phyloP scores from a whole-genome alignment of 306 rosid genomes.

The Chamaecrista fasciculata region DNA sequence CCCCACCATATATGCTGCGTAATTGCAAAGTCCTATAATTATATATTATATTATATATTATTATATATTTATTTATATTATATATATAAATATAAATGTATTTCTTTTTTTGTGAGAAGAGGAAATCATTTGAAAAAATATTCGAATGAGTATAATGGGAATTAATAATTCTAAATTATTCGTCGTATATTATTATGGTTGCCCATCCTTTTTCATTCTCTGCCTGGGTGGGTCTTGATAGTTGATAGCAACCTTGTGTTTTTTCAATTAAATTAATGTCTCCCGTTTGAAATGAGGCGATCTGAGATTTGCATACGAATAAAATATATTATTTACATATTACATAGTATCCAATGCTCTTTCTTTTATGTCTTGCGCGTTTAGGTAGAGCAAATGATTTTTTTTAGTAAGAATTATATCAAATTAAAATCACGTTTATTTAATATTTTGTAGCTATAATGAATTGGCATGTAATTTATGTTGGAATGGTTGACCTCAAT shows the following conservation, averaged over 20 bases:
- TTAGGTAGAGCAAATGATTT: background rate
- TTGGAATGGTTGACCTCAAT: background rate
- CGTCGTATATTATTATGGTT: background rate
- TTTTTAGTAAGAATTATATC: background rate
- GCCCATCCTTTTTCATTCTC: background rate
- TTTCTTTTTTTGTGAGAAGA: background rate
- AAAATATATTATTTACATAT: background rate
- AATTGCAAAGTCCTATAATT: background rate
- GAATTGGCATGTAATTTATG: background rate
- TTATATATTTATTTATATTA: too few relatives aligned
- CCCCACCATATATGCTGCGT: slow-evolving; percentile 37
- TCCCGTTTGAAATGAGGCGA: slow-evolving; percentile 28
- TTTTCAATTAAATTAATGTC: slow-evolving; percentile 13
- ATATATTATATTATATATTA: too few relatives aligned
- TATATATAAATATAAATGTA: slow-evolving; percentile 8
- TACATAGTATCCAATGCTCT: slow-evolving; percentile 31
- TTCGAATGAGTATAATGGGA: background rate
- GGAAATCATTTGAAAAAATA: background rate
- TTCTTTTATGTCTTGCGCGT: background rate
- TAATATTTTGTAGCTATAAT: background rate
- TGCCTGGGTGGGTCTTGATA: background rate
- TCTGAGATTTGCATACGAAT: slow-evolving; percentile 32
- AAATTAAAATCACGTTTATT: background rate
- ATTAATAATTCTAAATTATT: background rate
- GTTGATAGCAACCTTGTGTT: background rate